phyloP scores from a whole-genome alignment of 2,329 filamentous ascomycete species.

The Acrocalymma vagum region DNA sequence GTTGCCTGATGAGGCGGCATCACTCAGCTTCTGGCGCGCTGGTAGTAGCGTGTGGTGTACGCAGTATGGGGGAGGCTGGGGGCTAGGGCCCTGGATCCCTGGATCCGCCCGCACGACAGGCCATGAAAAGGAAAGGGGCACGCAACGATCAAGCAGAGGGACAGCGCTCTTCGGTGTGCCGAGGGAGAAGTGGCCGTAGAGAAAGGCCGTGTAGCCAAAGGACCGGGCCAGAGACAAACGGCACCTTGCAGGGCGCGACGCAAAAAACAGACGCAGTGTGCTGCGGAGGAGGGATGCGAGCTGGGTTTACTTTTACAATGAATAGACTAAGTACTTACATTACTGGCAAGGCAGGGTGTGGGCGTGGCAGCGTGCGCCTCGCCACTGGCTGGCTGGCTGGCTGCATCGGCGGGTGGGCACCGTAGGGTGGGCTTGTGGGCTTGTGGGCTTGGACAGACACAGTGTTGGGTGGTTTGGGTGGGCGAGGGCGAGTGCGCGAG shows the following conservation, averaged over 20 bases:
- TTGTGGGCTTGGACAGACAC: constrained; percentile 12
- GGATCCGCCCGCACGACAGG: constrained; percentile 1
- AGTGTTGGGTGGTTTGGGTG: constrained; percentile 15
- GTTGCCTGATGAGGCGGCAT: constrained; percentile 28
- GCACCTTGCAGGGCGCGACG: constrained; percentile 19
- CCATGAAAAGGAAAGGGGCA: too few relatives aligned
- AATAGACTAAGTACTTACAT: constrained; percentile 11
- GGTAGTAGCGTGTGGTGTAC: constrained; percentile 5
- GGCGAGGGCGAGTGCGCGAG: constrained; percentile 13
- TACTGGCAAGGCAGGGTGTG: constrained; percentile 1
- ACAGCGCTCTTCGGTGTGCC: constrained; percentile 8
- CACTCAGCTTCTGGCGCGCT: constrained; percentile 24
- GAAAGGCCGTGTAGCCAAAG: constrained; percentile 12
- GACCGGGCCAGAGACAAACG: constrained; percentile 14
- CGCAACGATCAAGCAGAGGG: constrained; percentile 4
- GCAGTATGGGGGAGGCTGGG: background rate
- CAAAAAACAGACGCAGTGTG: constrained; percentile 10
- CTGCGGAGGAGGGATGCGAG: constrained; percentile 14
- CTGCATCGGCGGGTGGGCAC: constrained; percentile 1
- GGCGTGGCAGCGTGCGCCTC: constrained; percentile 1
- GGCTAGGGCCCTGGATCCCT: constrained; percentile 13
- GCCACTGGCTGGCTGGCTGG: constrained; percentile 2
- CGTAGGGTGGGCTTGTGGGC: constrained; percentile 12
- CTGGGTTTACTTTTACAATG: constrained; percentile 11
- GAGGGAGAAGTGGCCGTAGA: too few relatives aligned